phyloP scores from a whole-genome alignment of 495 filamentous ascomycete species.

The Tricharina praecox region DNA sequence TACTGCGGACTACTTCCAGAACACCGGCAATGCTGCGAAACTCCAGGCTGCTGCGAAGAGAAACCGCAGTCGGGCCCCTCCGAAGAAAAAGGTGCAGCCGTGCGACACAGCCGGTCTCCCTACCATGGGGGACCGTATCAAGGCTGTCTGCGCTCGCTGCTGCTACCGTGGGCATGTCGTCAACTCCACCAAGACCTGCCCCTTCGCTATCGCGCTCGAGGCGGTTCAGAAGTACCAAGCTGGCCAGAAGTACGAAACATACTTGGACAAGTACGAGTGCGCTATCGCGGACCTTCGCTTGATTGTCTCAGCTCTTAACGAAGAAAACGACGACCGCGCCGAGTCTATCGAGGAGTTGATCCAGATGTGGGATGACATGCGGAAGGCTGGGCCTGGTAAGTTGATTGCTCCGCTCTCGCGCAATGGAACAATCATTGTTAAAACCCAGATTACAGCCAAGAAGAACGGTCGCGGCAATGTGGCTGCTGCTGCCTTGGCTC shows the following conservation, averaged over 20 bases:
- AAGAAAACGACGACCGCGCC: not conserved
- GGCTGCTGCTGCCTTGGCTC: too few species aligned
- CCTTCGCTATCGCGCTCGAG: not conserved
- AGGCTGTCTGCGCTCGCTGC: not conserved
- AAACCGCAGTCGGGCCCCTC: too few species aligned
- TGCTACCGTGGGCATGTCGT: not conserved
- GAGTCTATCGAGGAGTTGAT: not conserved
- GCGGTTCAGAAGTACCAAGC: not conserved
- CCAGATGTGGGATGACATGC: not conserved
- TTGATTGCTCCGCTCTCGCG: too few species aligned
- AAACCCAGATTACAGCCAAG: too few species aligned
- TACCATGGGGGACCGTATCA: not conserved
- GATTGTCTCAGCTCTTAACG: not conserved
- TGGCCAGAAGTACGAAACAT: not conserved
- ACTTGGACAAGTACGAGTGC: not conserved
- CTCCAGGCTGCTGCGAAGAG: too few species aligned
- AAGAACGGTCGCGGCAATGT: too few species aligned
- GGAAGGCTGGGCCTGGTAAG: too few species aligned
- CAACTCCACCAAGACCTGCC: slow-evolving; percentile 1
- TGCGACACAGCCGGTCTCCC: not conserved
- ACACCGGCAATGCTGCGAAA: too few species aligned
- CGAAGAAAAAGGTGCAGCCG: not conserved
- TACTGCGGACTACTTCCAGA: too few species aligned
- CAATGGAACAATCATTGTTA: too few species aligned
- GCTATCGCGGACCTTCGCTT: not conserved